Base-by-base conservation (phyloP, 495 filamentous ascomycete species). In the Talaromyces adpressus region DNA sequence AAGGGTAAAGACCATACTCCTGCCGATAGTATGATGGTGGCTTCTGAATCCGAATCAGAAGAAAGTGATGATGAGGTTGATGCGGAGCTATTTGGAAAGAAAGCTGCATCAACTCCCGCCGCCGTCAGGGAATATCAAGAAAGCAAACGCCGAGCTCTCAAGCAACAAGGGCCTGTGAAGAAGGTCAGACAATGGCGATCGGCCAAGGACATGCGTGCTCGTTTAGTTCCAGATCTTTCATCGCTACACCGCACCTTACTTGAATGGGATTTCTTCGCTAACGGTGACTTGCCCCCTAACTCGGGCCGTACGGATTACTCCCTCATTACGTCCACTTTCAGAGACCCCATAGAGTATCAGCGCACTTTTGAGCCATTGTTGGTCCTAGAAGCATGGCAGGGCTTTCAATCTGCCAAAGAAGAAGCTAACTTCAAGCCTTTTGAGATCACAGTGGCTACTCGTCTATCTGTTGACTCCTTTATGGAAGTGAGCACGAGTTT, bases 351-450 rank as follows among this genome's bases (percentile, higher is more conserved):
- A 57, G 86, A 90, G 60, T 98, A 98, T 70, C 91, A 96, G 74
- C 80, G 83, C 57, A 93, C 91, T 0, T 98, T 98, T 78, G 86
- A 92, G 62, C 95, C 94, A 11, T 79, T 98, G 41, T 82, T 98
- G 34, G 86, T 95, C 54, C 87, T 96, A 56, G 94, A 98, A 73
- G 93, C 92, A 57, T 98, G 94, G 94, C 90, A 96, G 72, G 88
- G 91, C 1, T 94, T 98, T 68, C 85, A 96, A 34, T 91, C 91
- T 54, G 85, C 89, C 3, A 91, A 91, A 69, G 92, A 98, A 68
- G 95, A 98, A 73, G 84, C 85, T 14, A 86, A 79, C 25, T 87
- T 86, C 69, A 91, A 87, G 63, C 80, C 88, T 0, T 90, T 94
- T 64, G 91, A 92, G 59, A 84, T 97, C 69, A 95, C 91, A 62